Evolutionary conservation across 139 green algal species (phyloP), one percentile per base, ranked within the genome.

Genomic region (Mesotaenium endlicherianum): DNA sequence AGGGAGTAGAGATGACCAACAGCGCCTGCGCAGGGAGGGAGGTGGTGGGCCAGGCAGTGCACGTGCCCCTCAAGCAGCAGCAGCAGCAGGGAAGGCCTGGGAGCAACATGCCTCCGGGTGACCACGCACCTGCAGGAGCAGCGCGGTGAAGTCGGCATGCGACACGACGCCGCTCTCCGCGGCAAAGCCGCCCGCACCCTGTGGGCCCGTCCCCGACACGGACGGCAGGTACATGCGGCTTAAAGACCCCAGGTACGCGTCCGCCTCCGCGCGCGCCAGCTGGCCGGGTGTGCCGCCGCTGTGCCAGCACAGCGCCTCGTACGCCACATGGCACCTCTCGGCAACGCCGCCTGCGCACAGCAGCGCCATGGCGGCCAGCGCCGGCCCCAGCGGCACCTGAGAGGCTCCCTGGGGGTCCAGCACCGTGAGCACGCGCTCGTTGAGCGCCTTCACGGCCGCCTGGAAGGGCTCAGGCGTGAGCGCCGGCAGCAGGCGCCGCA

Each of bases 391-490:
- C 70, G 93, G 86, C 5, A 92, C 86, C 11, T 76, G 58, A 17
- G 75, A 80, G 42, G 16, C 68, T 17, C 60, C 44, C 30, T 68
- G n/a, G 1, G 30, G 70, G 45, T 92, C 89, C n/a, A 92, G 75
- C 44, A 81, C 57, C 3, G 80, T 76, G 70, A 92, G 64, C 26
- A 87, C 81, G 8, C 40, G 86, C 31, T 85, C 49, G 55, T 93
- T 91, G 47, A 93, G 69, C 26, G 83, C 87, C 64, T 82, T 86
- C 84, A 93, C 92, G 60, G 91, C 88, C 64, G 89, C 75, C 89
- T 94, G 91, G 86, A 94, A 93, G 31, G 70, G 72, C 47, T 82
- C 70, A 8, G 88, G 44, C n/a, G 78, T 40, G 42, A 88, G n/a
- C 11, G 26, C 30, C 11, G 69, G 31, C 14, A 90, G 75, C 8